Conservation (phyloP, 2,329 filamentous ascomycete species). For the Hypoxylon sp. region DNA sequence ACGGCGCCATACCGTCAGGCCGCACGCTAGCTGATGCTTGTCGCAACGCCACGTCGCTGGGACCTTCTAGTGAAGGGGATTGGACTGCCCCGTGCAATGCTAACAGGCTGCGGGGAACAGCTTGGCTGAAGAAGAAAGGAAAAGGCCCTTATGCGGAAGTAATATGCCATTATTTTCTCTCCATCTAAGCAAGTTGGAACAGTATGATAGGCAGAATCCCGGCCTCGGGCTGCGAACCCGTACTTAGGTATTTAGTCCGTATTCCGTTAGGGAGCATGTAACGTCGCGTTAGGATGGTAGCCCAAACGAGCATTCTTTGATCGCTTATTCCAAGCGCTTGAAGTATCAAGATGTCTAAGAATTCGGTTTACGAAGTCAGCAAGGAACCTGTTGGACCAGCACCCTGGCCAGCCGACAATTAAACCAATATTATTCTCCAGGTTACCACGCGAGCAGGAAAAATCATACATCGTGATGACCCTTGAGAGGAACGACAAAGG, state of each 20-base stretch:
- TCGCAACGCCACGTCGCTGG: constrained; percentile 28
- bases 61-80: constrained; percentile 27
- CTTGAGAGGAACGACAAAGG: constrained; percentile 17
- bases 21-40: constrained; percentile 15
- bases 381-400: not conserved
- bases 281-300: constrained; percentile 36
- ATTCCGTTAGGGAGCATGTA: constrained; percentile 35
- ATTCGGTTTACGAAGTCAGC: constrained; percentile 12
- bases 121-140: constrained; percentile 7
- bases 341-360: not conserved
- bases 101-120: constrained; percentile 22
- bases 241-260: constrained; percentile 18
- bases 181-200: constrained; percentile 7
- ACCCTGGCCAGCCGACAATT: constrained; percentile 20
- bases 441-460: constrained; percentile 15
- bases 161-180: constrained; percentile 13
- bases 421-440: constrained; percentile 5
- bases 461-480: constrained; percentile 10
- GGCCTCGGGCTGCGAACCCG: constrained; percentile 10
- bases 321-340: constrained; percentile 12
- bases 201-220: constrained; percentile 24
- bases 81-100: constrained; percentile 11
- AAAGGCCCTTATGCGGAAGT: constrained; percentile 6
- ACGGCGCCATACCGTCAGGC: constrained; percentile 6
- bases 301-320: constrained; percentile 15